Evolutionary conservation across 2,329 filamentous ascomycete genomes (phyloP).

Genomic region (Penicillium brevicompactum): DNA sequence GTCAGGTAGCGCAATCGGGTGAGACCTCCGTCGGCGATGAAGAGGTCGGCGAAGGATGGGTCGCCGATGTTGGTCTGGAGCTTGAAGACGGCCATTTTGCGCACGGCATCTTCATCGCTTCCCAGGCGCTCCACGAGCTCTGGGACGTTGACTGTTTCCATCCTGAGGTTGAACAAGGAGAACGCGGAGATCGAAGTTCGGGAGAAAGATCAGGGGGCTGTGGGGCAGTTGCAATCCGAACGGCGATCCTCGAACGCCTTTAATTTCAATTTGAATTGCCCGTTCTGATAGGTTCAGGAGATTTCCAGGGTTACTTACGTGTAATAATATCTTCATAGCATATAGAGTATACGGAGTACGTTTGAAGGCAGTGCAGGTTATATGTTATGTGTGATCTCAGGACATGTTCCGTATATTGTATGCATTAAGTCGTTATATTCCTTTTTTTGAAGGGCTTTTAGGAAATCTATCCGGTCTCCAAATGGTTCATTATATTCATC

Average conservation of each 20-base stretch:
- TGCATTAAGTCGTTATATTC: not conserved
- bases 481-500: slow-evolving; percentile 1
- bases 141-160: slow-evolving; percentile 59
- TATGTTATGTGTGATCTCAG: too few species aligned
- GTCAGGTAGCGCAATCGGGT: slow-evolving; percentile 79
- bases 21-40: slow-evolving; percentile 86
- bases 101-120: slow-evolving; percentile 78
- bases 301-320: too few species aligned
- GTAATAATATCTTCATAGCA: too few species aligned
- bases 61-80: slow-evolving; percentile 94
- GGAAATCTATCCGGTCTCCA: not conserved
- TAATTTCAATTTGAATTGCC: not conserved
- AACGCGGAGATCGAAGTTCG: slow-evolving; percentile 6
- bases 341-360: too few species aligned
- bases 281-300: too few species aligned
- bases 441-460: not conserved
- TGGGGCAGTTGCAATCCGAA: slow-evolving; percentile 14
- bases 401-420: too few species aligned
- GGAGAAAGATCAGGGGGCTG: slow-evolving; percentile 12
- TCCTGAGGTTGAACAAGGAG: slow-evolving; percentile 24
- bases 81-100: slow-evolving; percentile 99
- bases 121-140: slow-evolving; percentile 62
- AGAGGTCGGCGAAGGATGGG: slow-evolving; percentile 93
- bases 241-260: not conserved
- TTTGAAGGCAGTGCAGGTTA: too few species aligned